Conservation (phyloP, 2,329 filamentous ascomycete species). For the Botrytis deweyae region DNA sequence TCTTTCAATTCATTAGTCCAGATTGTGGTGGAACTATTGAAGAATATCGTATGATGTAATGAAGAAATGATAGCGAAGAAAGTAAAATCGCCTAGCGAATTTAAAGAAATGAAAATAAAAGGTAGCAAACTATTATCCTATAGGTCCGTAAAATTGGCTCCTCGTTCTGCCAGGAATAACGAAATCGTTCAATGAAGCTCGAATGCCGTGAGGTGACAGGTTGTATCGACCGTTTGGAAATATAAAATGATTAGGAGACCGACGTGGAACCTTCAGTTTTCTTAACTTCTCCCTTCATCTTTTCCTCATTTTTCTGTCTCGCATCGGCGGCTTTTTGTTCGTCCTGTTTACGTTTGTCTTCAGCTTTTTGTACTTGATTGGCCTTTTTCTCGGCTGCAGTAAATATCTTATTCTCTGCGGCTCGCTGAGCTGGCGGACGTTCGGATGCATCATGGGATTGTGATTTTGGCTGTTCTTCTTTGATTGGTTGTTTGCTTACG, state of each 20-base stretch:
- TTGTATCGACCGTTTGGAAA: not conserved
- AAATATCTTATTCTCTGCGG: slow-evolving; percentile 19
- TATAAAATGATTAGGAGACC: not conserved
- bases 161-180: not conserved
- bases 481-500: slow-evolving; percentile 18
- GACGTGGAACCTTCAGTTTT: not conserved
- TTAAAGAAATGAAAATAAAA: not conserved
- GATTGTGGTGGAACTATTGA: not conserved
- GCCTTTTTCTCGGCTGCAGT: slow-evolving; percentile 23
- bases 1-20: not conserved
- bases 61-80: not conserved
- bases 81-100: not conserved
- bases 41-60: slow-evolving; percentile 12
- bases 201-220: not conserved
- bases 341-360: slow-evolving; percentile 21
- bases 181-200: not conserved
- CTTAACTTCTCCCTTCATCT: slow-evolving; percentile 11
- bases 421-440: slow-evolving; percentile 13
- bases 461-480: slow-evolving; percentile 5
- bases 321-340: slow-evolving; percentile 20
- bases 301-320: slow-evolving; percentile 14
- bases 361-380: slow-evolving; percentile 10
- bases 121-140: not conserved
- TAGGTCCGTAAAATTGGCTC: not conserved
- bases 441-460: slow-evolving; percentile 9